Conservation (phyloP, 371 early-diverging fungal genomes). For the Mucor racemosus region DNA sequence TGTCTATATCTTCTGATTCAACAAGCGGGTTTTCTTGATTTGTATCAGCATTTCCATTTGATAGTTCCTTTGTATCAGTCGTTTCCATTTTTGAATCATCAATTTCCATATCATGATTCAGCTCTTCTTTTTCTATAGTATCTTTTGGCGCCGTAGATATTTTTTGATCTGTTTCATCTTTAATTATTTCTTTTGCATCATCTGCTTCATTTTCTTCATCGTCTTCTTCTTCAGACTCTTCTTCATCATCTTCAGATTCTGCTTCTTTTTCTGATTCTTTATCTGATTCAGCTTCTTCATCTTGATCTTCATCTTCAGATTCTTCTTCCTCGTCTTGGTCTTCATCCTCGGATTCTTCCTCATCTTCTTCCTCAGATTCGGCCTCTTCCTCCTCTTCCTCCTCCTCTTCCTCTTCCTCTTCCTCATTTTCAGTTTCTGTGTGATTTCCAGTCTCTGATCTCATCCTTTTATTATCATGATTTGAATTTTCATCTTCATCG, state of each 20-base stretch:
- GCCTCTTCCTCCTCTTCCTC: conserved; percentile 1
- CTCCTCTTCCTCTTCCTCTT: conserved; percentile 3
- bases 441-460: background rate
- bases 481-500: background rate
- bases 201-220: background rate
- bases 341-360: conserved; percentile 24
- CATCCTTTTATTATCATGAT: background rate
- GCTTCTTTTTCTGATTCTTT: conserved; percentile 16
- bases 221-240: conserved; percentile 10
- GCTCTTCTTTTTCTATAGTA: background rate
- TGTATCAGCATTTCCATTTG: background rate
- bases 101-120: background rate
- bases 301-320: conserved; percentile 10
- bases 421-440: background rate
- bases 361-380: conserved; percentile 17
- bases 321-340: conserved; percentile 19
- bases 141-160: background rate
- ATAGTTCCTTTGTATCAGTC: background rate
- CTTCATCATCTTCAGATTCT: conserved; percentile 6
- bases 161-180: background rate
- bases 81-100: background rate
- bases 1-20: background rate
- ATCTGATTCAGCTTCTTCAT: conserved; percentile 12
- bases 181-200: background rate
- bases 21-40: background rate